Percentiles rank a stretch among this genome's conserved stretches.
phyloP scores from a whole-genome alignment of 1,284 basidiomycete species.

The Sparassis latifolia region DNA sequence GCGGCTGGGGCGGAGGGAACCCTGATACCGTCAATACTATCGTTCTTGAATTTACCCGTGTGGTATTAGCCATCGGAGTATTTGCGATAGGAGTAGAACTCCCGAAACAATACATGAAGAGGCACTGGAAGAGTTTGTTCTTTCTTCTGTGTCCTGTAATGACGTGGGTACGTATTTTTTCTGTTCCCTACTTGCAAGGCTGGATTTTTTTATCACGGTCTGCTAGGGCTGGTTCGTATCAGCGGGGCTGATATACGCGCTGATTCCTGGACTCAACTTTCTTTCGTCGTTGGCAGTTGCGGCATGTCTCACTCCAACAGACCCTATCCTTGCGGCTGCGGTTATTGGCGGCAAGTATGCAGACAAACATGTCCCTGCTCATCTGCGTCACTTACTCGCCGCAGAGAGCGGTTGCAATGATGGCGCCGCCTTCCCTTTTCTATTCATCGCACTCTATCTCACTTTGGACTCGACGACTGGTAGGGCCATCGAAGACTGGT shows the following conservation, averaged over 20 bases:
- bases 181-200: no score
- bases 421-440: constrained; percentile 93
- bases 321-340: constrained; percentile 87
- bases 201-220: background rate
- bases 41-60: constrained; percentile 88
- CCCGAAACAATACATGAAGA: constrained; percentile 87
- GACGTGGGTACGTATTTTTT: constrained; percentile 62
- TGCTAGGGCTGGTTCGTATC: constrained; percentile 86
- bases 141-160: constrained; percentile 88
- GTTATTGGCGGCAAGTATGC: constrained; percentile 97
- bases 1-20: constrained; percentile 65
- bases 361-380: constrained; percentile 96
- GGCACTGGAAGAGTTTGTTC: constrained; percentile 86
- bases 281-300: constrained; percentile 85
- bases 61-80: constrained; percentile 94
- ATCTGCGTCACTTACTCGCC: constrained; percentile 85
- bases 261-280: constrained; percentile 84
- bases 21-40: constrained; percentile 59
- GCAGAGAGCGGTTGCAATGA: constrained; percentile 94
- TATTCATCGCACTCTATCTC: constrained; percentile 91
- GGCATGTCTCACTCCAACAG: constrained; percentile 94
- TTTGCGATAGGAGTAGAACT: constrained; percentile 97
- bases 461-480: constrained; percentile 65
- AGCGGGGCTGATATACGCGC: constrained; percentile 81
- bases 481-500: constrained; percentile 74